phyloP scores from a whole-genome alignment of 805 yeast genomes.

The Hanseniaspora taiwanica region DNA sequence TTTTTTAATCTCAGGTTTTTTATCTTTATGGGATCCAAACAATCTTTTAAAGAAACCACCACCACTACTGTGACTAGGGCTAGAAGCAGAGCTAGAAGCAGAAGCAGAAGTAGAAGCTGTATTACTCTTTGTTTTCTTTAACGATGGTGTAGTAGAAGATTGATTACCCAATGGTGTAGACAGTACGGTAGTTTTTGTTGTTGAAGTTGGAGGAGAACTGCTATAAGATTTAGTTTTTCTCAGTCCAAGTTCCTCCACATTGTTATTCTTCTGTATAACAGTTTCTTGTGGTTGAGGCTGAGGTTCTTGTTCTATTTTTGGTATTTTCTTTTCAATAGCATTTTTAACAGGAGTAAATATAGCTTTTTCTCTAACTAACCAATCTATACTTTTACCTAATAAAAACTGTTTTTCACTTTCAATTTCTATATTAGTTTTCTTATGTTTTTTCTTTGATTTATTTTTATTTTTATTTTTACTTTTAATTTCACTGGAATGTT shows the following conservation, averaged over 20 bases:
- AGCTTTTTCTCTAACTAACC: background rate
- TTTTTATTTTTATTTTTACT: no score
- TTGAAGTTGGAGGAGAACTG: conserved; percentile 7
- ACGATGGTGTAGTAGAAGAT: conserved; percentile 1
- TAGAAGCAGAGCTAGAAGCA: background rate
- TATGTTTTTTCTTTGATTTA: no score
- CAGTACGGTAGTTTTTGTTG: no score
- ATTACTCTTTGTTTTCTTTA: background rate
- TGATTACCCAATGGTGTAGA: no score
- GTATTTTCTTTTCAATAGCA: no score
- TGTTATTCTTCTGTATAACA: no score
- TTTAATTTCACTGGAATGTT: no score
- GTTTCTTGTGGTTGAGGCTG: no score
- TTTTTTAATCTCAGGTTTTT: conserved; percentile 6
- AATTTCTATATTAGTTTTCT: background rate
- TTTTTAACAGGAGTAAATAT: no score
- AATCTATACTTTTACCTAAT: background rate
- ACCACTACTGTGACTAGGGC: background rate
- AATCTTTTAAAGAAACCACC: conserved; percentile 25
- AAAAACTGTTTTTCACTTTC: background rate
- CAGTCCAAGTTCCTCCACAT: conserved; percentile 8
- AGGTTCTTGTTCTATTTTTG: no score
- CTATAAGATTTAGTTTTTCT: conserved; percentile 22
- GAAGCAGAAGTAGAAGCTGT: no score
- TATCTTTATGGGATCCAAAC: conserved; percentile 20